Evolutionary conservation across 2,329 filamentous ascomycete genomes (phyloP), one percentile per base, ranked within the genome.

Genomic region (Aspergillus sp.): DNA sequence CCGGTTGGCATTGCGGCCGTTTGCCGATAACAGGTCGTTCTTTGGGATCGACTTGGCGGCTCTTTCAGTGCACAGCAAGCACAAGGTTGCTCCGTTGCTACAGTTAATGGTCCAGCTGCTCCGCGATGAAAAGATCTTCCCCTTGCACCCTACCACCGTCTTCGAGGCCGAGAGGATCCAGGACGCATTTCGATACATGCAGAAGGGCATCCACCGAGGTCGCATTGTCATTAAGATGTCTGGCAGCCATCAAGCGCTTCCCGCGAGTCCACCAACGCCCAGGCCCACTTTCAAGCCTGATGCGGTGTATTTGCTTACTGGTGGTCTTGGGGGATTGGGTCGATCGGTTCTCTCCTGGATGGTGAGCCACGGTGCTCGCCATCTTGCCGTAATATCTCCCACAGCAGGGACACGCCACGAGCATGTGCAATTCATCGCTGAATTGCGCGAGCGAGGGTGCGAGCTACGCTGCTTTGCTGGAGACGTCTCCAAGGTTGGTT

Each of bases 161-260:
- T 58, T 58, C 24, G 24, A 34, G 13, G 55, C 55, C 2, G 4
- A 5, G 9, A 15, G 52, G 5, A 46, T 61, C 4, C 13, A 20
- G 4, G 46, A 58, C 1, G 75, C 73, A 0, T 60, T 78, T 22
- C 44, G 49, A 2, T 68, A 64, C 55, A 69, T 79, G 52, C 70
- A 71, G 8, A 41, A 61, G 2, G 75, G 73, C 0, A 60, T 61
- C 2, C 75, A 77, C 48, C 69, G 75, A 1, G 76, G 77, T 3
- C 78, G 78, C 57, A 63, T 78, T 5, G 70, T 78, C 8, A 58
- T 79, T 12, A 59, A 60, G 4, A 64, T 72, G 34, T 58, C 64
- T 5, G 22, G 39, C 2, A 7, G 27, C n/a, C 15, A 4, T 9
- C 13, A 15, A 19, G 24, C 24, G 24, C 22, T 19, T 15, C 15